Evolutionary conservation across 345 rosid genomes (phyloP), one percentile per base, ranked within the genome.

Genomic region (Hirschfeldia incana): DNA sequence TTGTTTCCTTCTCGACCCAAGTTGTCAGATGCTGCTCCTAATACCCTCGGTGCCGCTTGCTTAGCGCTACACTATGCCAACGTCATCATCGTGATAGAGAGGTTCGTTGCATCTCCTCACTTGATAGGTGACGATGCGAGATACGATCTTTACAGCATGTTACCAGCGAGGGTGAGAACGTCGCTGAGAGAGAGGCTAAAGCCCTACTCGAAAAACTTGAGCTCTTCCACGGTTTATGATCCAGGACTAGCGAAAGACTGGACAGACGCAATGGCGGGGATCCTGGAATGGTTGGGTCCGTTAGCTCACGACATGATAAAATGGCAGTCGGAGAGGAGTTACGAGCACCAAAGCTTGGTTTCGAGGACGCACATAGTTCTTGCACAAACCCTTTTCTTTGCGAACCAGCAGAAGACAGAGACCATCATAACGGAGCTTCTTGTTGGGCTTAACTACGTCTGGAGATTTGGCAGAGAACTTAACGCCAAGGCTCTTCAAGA

Each of bases 91-190:
- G 86, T 93, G 62, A 89, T 93, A 16, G 98, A 95, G 87, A 93
- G 91, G 83, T 86, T 95, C 59, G 96, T 87, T 28, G 90, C 92
- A 34, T 88, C 99, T 76, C 98, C 98, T 72, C 97, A 95, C 84
- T 86, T 95, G 88, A 90, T 95, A 60, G 92, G 99, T 8, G 90
- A 89, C 9, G 98, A 95, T 83, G 99, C 98, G 26, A 88, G 98
- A 74, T 97, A 93, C 81, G 99, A 95, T 77, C 85, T 95, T 65
- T 95, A 95, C 88, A 91, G 86, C 72, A 90, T 95, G 99, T 76
- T 95, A 77, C 98, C 99, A 0, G 86, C 92, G 12, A 91, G 85
- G 63, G 88, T 95, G 76, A 88, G 97, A 83, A 67, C 84, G 37
- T 84, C 90, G 1, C 71, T 95, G 57, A 87, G 94, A 84, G 91